Evolutionary conservation across 2,329 filamentous ascomycete species (phyloP), one percentile per base, ranked within the genome.

Genomic region (Stagonosporopsis chrysanthemi): DNA sequence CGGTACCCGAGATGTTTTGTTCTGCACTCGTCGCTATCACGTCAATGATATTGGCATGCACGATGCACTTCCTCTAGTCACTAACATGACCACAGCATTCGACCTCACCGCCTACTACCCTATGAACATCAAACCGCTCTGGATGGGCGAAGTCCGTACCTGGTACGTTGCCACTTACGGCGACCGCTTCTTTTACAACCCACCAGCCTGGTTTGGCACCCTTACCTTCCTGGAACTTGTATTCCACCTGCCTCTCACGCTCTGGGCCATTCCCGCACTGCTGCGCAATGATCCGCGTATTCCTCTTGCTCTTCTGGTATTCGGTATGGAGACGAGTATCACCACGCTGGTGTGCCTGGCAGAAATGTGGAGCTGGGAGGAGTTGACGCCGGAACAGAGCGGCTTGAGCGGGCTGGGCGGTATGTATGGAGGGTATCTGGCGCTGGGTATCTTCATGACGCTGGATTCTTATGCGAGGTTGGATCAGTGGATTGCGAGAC

Each of bases 321-420:
- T 84, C 64, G 82, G 84, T 0, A 72, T 85, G 9, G 81, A 88
- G 66, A 84, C 86, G 0, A 84, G 81, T 33, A 61, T 89, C 52
- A 88, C 87, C 1, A 89, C 88, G 0, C 66, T 84, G 39, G 84
- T 85, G 0, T 90, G 87, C 66, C 79, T 90, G 42, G 80, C 82
- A 2, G 87, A 90, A 54, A 85, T 84, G 63, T 75, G 83, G 73
- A 79, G 78, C 61, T 90, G 87, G 76, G 61, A 66, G 29, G 66
- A 72, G 35, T 58, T 76, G 60, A 72, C 52, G 12, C 36, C 49
- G 14, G 58, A 56, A 50, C 73, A 75, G 63, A 68, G 64, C 47
- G 73, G 73, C 0, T 5, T 64, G 33, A 24, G 43, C 15, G 71
- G 71, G 33, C 47, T 78, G 48, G 70, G 70, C 0, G 74, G 73